Percentiles rank a stretch among this genome's conserved stretches.
Conservation (phyloP, 371 early-diverging fungal species). For the Nematocida homosporus region DNA sequence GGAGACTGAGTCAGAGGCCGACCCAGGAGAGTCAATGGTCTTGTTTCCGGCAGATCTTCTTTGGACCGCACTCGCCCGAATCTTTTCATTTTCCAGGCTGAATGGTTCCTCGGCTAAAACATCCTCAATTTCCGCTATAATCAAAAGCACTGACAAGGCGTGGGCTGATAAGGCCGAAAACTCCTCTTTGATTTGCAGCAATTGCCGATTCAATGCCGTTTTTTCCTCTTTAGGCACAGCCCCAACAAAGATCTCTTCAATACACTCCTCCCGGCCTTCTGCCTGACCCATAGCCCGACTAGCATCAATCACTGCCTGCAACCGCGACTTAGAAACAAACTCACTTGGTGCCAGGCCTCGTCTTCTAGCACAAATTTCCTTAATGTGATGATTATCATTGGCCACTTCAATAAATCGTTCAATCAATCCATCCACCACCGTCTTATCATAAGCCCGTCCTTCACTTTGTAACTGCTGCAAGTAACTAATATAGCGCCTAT, state of each 20-base stretch:
- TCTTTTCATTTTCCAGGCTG: neutral
- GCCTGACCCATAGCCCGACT: neutral
- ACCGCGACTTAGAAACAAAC: neutral
- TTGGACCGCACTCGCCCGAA: neutral
- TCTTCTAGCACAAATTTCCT: constrained; percentile 32
- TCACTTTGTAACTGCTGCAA: constrained; percentile 13
- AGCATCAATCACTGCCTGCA: neutral
- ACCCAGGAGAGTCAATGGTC: constrained; percentile 3
- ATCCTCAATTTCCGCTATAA: constrained; percentile 36
- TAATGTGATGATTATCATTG: constrained; percentile 45
- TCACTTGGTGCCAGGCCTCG: neutral
- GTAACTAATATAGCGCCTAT: constrained; percentile 44
- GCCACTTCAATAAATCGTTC: constrained; percentile 45
- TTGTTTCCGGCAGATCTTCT: neutral
- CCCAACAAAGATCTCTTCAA: too few species aligned
- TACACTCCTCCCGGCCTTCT: neutral
- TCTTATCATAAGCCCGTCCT: constrained; percentile 22
- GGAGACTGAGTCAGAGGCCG: neutral
- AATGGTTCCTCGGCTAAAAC: neutral
- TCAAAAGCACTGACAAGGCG: constrained; percentile 32
- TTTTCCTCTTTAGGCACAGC: neutral
- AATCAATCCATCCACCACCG: constrained; percentile 33
- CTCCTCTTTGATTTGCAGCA: constrained; percentile 32
- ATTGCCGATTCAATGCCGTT: neutral
- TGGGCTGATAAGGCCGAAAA: constrained; percentile 41